Percentiles rank a stretch among this genome's conserved stretches.
Conservation (phyloP, 2,329 filamentous ascomycete species). For the Hymenoscyphus salicellus region DNA sequence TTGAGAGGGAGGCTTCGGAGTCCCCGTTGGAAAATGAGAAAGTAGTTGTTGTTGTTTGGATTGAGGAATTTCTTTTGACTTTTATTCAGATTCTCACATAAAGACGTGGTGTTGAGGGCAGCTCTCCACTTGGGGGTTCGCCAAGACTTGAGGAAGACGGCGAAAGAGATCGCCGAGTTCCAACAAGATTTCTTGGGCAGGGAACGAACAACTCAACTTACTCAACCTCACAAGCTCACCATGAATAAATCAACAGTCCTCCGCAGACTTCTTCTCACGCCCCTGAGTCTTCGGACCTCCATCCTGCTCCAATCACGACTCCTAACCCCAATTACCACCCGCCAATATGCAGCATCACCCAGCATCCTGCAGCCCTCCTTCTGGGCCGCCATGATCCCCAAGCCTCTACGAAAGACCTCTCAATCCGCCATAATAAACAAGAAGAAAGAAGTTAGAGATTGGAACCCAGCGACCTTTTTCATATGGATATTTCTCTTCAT, state of each 20-base stretch:
- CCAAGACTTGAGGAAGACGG: no score
- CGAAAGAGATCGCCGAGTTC: no score
- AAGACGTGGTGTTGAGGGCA: no score
- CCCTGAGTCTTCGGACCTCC: constrained; percentile 25
- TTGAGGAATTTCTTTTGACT: no score
- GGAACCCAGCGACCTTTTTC: constrained; percentile 81
- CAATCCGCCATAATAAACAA: constrained; percentile 39
- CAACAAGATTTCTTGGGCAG: not conserved
- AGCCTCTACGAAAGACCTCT: constrained; percentile 53
- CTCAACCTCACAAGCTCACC: not conserved
- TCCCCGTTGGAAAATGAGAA: no score
- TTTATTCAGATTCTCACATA: no score
- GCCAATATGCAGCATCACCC: constrained; percentile 39
- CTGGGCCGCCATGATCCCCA: constrained; percentile 69
- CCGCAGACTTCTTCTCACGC: constrained; percentile 26
- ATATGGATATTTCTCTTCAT: constrained; percentile 82
- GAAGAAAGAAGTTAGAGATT: constrained; percentile 56
- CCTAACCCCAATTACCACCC: constrained; percentile 11
- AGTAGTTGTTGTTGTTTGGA: no score
- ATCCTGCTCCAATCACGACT: constrained; percentile 18
- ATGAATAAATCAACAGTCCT: constrained; percentile 29
- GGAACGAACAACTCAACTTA: not conserved
- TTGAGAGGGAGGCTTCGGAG: no score
- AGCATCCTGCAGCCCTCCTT: constrained; percentile 42
- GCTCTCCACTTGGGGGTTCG: no score